Evolutionary conservation across 345 rosid genomes (phyloP).

Genomic region (Ricinus communis): DNA sequence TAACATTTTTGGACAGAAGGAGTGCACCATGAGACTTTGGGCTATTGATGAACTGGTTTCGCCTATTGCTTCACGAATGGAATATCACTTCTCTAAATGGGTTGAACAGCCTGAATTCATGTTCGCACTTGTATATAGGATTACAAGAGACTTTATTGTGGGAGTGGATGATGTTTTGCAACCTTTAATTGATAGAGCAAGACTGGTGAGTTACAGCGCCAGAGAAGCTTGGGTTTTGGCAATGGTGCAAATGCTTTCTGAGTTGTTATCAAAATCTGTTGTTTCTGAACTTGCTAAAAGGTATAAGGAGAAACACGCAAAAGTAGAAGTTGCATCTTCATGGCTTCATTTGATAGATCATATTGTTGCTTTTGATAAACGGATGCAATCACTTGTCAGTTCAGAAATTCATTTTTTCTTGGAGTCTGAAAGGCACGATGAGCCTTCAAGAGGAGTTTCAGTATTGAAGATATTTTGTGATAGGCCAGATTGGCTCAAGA

Average conservation of each 20-base stretch:
- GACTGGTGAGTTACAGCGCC: constrained; percentile 60
- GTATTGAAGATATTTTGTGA: constrained; percentile 53
- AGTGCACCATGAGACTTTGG: constrained; percentile 44
- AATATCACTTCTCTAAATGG: constrained; percentile 78
- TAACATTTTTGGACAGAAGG: constrained; percentile 21
- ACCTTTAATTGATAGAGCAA: constrained; percentile 75
- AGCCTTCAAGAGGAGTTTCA: constrained; percentile 41
- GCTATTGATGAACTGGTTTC: constrained; percentile 67
- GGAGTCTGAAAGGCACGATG: constrained; percentile 36
- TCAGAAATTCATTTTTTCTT: constrained; percentile 48
- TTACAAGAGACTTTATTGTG: constrained; percentile 57
- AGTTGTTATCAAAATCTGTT: constrained; percentile 48
- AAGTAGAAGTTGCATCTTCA: constrained; percentile 48
- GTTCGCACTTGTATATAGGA: constrained; percentile 61
- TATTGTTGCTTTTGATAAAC: constrained; percentile 64
- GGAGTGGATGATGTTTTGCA: constrained; percentile 74
- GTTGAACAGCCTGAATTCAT: constrained; percentile 62
- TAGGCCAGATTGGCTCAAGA: constrained; percentile 66
- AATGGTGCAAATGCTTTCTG: constrained; percentile 63
- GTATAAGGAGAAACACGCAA: constrained; percentile 44
- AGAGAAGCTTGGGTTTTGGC: constrained; percentile 85
- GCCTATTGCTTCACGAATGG: constrained; percentile 70
- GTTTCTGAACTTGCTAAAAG: constrained; percentile 51
- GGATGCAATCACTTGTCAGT: constrained; percentile 49
- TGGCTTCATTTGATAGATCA: constrained; percentile 81